Percentiles rank a stretch among this genome's conserved stretches.
Evolutionary conservation across 1,284 basidiomycete species (phyloP).

Genomic region (Marasmius sp.): DNA sequence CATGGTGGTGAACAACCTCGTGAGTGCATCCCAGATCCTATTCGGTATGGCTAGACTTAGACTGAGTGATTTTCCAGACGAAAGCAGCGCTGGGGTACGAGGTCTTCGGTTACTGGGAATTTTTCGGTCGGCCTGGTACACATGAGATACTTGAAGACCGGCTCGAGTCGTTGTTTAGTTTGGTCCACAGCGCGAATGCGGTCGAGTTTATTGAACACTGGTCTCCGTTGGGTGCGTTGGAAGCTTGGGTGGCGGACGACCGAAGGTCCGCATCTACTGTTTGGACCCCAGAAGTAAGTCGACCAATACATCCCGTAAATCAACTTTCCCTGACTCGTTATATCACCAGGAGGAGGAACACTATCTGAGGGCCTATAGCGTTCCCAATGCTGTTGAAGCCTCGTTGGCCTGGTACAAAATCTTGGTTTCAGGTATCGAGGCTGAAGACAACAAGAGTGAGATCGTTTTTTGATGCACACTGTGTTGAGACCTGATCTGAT

Average conservation of each 20-base stretch:
- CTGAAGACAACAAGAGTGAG: constrained; percentile 17
- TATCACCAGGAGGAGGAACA: constrained; percentile 22
- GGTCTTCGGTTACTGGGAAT: constrained; percentile 35
- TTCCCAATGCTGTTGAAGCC: constrained; percentile 13
- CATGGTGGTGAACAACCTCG: constrained; percentile 16
- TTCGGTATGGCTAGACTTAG: constrained; percentile 3
- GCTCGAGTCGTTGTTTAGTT: constrained; percentile 17
- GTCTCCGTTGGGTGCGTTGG: constrained; percentile 29
- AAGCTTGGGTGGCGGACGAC: constrained; percentile 27
- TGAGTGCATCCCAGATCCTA: constrained; percentile 15
- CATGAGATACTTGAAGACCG: no score
- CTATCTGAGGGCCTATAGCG: constrained; percentile 21
- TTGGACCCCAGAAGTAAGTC: constrained; percentile 5
- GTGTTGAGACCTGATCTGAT: no score
- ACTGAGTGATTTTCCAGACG: constrained; percentile 18
- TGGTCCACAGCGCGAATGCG: constrained; percentile 26
- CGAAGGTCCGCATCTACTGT: constrained; percentile 17
- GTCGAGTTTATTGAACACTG: constrained; percentile 15
- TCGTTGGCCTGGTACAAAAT: constrained; percentile 10
- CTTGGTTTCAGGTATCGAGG: background rate
- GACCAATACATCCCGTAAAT: background rate
- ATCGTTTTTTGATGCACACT: no score
- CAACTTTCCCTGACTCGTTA: background rate
- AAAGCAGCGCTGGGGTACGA: constrained; percentile 26
- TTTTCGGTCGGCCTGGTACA: constrained; percentile 31